Percentiles rank a stretch among this genome's conserved stretches.
Conservation (phyloP, 163 green algal species). For the Scenedesmus sp. region DNA sequence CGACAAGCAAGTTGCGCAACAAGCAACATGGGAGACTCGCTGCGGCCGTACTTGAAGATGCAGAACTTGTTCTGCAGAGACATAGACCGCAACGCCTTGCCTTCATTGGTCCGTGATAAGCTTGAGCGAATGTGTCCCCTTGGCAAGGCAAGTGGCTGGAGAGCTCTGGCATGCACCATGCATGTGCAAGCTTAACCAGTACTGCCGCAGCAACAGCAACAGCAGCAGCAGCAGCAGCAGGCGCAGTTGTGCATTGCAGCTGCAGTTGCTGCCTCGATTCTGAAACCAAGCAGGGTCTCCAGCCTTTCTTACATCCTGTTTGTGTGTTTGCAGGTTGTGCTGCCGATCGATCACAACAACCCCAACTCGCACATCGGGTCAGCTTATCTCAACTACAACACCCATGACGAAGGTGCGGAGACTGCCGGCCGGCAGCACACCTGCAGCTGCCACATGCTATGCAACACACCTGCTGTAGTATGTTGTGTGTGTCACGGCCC, state of each 20-base stretch:
- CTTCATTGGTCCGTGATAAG: not conserved
- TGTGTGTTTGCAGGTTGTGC: not conserved
- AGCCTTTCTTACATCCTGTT: not conserved
- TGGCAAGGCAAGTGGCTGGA: not conserved
- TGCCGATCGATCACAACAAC: conserved; percentile 22
- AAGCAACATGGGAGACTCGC: conserved; percentile 2
- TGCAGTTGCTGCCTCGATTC: not conserved
- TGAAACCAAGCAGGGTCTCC: not conserved
- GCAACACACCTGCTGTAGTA: not conserved
- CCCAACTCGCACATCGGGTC: not conserved
- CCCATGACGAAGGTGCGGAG: conserved; percentile 18
- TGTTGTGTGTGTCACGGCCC: not conserved
- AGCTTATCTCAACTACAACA: conserved; percentile 44
- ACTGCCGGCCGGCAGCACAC: not conserved
- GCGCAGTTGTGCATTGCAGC: not conserved
- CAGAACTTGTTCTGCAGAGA: conserved; percentile 47
- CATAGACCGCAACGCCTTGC: conserved; percentile 15
- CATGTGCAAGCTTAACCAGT: not conserved
- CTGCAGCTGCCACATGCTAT: not conserved
- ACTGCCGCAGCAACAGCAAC: not conserved
- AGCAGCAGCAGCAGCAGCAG: not conserved
- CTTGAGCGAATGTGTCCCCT: not conserved
- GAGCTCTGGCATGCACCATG: not conserved
- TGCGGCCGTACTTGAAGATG: conserved; percentile 32
- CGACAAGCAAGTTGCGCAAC: not conserved